These are phyloP conservation scores for Coemansia sp. DNA, from an alignment of 192 early-diverging fungal species.

Conservation along the genomic window DNA sequence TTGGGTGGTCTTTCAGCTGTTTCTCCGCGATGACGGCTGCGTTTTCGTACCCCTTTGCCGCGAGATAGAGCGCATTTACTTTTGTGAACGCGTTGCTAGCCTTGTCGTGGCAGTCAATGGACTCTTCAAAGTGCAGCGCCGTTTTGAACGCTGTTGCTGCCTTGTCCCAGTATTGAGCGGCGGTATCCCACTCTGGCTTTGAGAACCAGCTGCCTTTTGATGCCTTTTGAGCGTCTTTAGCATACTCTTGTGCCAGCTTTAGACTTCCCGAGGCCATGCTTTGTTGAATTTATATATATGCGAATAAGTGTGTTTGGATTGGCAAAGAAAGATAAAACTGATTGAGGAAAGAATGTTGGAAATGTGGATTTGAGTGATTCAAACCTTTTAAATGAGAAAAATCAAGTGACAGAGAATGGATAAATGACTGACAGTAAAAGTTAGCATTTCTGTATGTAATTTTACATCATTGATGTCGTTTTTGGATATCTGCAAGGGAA, in stretches of 20 bases:
- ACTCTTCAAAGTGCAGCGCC: constrained; percentile 36
- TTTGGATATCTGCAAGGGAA: no score
- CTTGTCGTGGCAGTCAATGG: constrained; percentile 33
- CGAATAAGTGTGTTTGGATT: neutral
- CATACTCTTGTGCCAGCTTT: constrained; percentile 33
- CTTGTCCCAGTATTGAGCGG: constrained; percentile 44
- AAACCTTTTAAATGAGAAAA: no score
- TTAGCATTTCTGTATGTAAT: no score
- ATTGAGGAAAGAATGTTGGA: no score
- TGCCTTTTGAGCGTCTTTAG: constrained; percentile 52
- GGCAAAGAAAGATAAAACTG: neutral
- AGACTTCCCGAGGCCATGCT: constrained; percentile 15
- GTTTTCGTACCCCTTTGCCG: constrained; percentile 35
- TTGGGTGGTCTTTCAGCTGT: constrained; percentile 32
- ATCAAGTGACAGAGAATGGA: no score
- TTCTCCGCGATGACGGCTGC: constrained; percentile 33
- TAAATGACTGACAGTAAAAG: no score
- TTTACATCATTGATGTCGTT: no score
- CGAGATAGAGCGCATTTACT: constrained; percentile 36
- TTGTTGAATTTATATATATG: neutral
- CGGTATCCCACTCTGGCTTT: constrained; percentile 50
- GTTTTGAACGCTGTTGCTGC: constrained; percentile 44
- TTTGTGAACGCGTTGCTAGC: constrained; percentile 44
- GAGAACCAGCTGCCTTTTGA: constrained; percentile 48
- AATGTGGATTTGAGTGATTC: no score